Percentiles rank a stretch among this genome's conserved stretches.
Evolutionary conservation across 306 rosid genomes (phyloP).

Genomic region (Acacia acuminata): DNA sequence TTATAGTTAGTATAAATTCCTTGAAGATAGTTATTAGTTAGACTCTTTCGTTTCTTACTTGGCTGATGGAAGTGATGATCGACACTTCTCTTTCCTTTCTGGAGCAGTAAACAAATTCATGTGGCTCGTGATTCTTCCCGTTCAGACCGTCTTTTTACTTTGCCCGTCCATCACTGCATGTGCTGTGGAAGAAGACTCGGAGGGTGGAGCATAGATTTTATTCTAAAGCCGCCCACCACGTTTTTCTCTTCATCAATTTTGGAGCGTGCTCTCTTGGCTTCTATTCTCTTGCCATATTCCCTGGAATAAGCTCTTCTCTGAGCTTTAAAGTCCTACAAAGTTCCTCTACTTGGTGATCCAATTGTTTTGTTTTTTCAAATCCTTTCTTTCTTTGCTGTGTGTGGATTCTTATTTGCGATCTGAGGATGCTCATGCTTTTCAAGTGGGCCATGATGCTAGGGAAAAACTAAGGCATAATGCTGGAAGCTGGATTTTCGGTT

Average conservation of each 20-base stretch:
- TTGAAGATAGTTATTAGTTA: background rate
- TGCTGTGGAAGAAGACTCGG: constrained; percentile 13
- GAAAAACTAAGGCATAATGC: background rate
- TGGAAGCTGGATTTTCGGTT: constrained; percentile 33
- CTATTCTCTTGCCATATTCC: constrained; percentile 35
- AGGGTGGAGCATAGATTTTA: constrained; percentile 14
- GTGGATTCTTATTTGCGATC: constrained; percentile 33
- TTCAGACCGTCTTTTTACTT: background rate
- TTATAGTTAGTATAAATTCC: background rate
- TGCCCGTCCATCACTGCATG: constrained; percentile 36
- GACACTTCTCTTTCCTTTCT: background rate
- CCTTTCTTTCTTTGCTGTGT: background rate
- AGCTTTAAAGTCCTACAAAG: background rate
- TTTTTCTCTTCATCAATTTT: constrained; percentile 33
- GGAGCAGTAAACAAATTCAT: background rate
- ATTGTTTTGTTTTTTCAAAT: background rate
- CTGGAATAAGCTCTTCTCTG: constrained; percentile 2
- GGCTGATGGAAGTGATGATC: background rate
- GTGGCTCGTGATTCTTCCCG: background rate
- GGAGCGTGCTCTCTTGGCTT: background rate
- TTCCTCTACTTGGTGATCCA: constrained; percentile 13
- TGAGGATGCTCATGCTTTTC: constrained; percentile 22
- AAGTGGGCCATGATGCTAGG: background rate
- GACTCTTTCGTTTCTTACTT: background rate
- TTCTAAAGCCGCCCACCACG: constrained; percentile 58